Percentiles rank a stretch among this genome's conserved stretches.
phyloP scores from a whole-genome alignment of 345 rosid genomes.

The Eucalyptus victrix region DNA sequence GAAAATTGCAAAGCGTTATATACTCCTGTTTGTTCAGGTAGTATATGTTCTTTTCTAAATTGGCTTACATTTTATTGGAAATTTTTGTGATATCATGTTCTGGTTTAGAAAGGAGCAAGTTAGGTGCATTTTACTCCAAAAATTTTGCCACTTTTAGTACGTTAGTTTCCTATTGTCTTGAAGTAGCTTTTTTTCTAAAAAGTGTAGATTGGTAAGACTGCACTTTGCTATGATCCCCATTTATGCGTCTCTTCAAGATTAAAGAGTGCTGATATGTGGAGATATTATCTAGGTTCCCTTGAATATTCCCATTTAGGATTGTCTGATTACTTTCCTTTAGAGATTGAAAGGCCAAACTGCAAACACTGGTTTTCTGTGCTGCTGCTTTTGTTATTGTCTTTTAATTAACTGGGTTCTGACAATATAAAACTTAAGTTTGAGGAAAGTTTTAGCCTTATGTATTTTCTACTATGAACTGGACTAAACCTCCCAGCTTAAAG shows the following conservation, averaged over 20 bases:
- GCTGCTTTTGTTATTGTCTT: background rate
- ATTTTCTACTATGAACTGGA: background rate
- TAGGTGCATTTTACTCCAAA: background rate
- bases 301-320: background rate
- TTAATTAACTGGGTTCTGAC: background rate
- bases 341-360: background rate
- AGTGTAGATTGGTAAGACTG: background rate
- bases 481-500: background rate
- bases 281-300: background rate
- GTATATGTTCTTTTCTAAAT: background rate
- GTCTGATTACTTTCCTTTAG: background rate
- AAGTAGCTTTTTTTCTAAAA: background rate
- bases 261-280: background rate
- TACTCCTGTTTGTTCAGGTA: slow-evolving; percentile 93
- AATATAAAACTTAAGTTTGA: background rate
- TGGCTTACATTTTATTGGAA: background rate
- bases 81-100: background rate
- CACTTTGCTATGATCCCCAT: background rate
- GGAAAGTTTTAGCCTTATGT: background rate
- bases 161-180: background rate
- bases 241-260: background rate
- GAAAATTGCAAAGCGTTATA: slow-evolving; percentile 78
- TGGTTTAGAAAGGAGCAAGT: background rate
- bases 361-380: background rate
- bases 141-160: background rate